These are phyloP conservation scores for Pleurotus sapidus DNA, from an alignment of 768 basidiomycete genomes.

Conservation along the genomic window DNA sequence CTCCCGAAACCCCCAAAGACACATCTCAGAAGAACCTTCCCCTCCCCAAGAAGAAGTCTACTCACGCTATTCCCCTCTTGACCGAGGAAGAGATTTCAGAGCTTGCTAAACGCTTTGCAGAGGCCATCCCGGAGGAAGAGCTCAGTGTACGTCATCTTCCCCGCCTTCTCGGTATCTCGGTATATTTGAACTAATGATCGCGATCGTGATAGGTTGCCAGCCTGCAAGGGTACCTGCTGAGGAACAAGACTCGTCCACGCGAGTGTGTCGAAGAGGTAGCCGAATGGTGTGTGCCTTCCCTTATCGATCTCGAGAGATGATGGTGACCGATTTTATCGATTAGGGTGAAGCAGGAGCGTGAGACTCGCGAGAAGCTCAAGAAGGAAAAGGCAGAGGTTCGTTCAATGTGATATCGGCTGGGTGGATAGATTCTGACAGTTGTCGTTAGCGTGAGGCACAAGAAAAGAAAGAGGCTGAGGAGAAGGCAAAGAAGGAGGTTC, in stretches of 20 bases:
- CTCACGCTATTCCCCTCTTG: constrained; percentile 64
- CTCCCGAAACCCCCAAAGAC: constrained; percentile 29
- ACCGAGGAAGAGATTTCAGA: constrained; percentile 73
- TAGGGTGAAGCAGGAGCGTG: constrained; percentile 71
- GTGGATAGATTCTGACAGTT: constrained; percentile 16
- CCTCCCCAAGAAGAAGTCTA: constrained; percentile 60
- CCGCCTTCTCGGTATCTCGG: neutral
- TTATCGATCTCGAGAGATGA: neutral
- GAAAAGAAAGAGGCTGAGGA: constrained; percentile 32
- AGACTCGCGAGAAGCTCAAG: constrained; percentile 82
- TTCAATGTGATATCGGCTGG: constrained; percentile 10
- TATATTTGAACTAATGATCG: constrained; percentile 1
- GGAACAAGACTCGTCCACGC: constrained; percentile 87
- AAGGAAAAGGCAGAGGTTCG: constrained; percentile 66
- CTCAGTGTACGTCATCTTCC: constrained; percentile 60
- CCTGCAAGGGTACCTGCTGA: constrained; percentile 82
- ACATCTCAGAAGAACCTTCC: constrained; percentile 66
- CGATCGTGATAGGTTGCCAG: constrained; percentile 59
- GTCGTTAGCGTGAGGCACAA: neutral
- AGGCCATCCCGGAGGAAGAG: constrained; percentile 83
- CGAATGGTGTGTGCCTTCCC: constrained; percentile 40
- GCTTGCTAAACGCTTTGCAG: constrained; percentile 80
- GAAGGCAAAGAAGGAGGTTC: constrained; percentile 15
- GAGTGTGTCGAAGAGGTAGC: constrained; percentile 80
- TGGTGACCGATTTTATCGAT: neutral